Evolutionary conservation across 805 yeast genomes (phyloP), one percentile per base, ranked within the genome.

Genomic region (Candida chilensis): DNA sequence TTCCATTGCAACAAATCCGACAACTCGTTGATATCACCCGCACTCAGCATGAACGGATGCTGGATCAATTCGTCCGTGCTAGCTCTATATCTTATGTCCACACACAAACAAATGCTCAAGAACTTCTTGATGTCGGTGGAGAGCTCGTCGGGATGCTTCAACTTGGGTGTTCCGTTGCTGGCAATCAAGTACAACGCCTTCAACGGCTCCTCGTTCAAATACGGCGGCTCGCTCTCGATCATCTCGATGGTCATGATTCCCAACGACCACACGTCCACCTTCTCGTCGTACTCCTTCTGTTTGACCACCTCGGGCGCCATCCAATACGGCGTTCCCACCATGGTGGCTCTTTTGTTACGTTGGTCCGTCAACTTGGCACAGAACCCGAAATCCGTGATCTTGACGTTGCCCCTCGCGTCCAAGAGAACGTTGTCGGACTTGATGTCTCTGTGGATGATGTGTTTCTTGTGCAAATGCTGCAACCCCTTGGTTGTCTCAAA

Each of bases 321-420:
- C 92, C 92, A 81, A 53, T 81, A 81, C 7, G 92, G 90, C 1
- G 92, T 81, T 5, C 92, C 92, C 4, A 81, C 92, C 90, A 81
- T 80, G 3, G 92, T 81, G 18, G 86, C 83, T 36, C 92, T 67
- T 56, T 81, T 81, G 36, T 72, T 67, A 31, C 80, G 65, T 45
- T 74, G 74, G 41, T 78, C 87, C 14, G 82, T 82, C 38, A 81
- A 68, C 47, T 81, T 80, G 12, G 92, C 92, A 54, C 85, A 63
- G 40, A 62, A 63, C 5, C 69, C 69, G 38, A 63, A 63, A 42
- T 63, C 69, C 4, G 68, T 63, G 28, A 63, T 63, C 39, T 63
- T 63, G 21, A 63, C 67, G 31, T 61, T 52, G 7, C 69, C 69
- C 24, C 39, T 48, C 3, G 64, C 57, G 36, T 60, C 64, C 26